A percentile compares a stretch with the other conserved stretches of the same genome.
Conservation (phyloP, 495 filamentous ascomycete species). For the Talaromyces borbonicus region DNA sequence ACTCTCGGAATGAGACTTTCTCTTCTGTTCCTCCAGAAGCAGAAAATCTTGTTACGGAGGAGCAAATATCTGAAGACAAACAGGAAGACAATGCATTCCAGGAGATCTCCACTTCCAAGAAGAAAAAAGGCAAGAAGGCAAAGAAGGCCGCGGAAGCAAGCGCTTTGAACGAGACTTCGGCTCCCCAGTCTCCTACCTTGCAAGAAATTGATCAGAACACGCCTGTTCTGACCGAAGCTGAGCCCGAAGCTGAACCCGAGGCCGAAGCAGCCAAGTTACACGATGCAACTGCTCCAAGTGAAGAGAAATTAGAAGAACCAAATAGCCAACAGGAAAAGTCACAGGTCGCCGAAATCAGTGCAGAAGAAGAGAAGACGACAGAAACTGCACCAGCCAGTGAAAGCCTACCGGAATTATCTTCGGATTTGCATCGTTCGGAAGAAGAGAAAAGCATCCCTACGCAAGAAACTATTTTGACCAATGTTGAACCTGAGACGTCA, state of each 20-base stretch:
- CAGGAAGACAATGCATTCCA: too few relatives aligned
- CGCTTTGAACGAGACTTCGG: background rate
- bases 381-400: background rate
- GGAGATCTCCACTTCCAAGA: constrained; percentile 5
- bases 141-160: background rate
- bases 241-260: too few relatives aligned
- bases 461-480: too few relatives aligned
- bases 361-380: background rate
- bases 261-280: too few relatives aligned
- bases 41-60: too few relatives aligned
- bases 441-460: constrained; percentile 19
- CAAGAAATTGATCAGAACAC: background rate
- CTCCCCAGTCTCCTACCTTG: background rate
- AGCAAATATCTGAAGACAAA: too few relatives aligned
- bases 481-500: too few relatives aligned
- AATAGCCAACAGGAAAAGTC: background rate
- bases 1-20: too few relatives aligned
- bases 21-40: too few relatives aligned
- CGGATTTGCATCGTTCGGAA: constrained; percentile 5
- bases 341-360: background rate
- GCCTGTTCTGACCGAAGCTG: background rate
- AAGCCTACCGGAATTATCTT: background rate
- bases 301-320: background rate
- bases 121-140: constrained; percentile 5
- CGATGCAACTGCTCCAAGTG: background rate